Conservation (phyloP, 306 rosid genomes). For the Lathyrus aphaca region DNA sequence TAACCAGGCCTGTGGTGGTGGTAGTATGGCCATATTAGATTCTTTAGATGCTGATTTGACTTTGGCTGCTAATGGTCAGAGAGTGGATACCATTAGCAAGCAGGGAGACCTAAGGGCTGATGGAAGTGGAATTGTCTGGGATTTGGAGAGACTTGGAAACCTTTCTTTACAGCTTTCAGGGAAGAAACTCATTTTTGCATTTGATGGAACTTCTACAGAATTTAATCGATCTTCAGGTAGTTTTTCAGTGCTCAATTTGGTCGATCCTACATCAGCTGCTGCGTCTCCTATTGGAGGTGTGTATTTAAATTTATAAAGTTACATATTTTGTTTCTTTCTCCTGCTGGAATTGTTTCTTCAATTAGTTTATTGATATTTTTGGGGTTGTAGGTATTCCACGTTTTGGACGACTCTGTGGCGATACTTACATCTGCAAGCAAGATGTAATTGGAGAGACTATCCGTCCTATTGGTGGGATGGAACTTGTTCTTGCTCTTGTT, state of each 20-base stretch:
- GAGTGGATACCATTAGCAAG: slow-evolving; percentile 69
- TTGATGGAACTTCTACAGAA: slow-evolving; percentile 92
- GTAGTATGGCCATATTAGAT: slow-evolving; percentile 97
- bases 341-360: slow-evolving; percentile 22
- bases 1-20: slow-evolving; percentile 98
- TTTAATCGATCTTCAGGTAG: slow-evolving; percentile 73
- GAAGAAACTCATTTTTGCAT: slow-evolving; percentile 94
- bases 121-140: slow-evolving; percentile 99
- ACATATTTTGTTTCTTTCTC: slow-evolving; percentile 29
- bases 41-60: slow-evolving; percentile 80
- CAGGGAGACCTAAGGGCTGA: slow-evolving; percentile 78
- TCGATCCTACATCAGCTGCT: slow-evolving; percentile 98
- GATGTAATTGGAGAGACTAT: slow-evolving; percentile 87
- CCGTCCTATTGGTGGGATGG: slow-evolving; percentile 89
- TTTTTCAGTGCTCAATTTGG: slow-evolving; percentile 90
- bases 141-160: slow-evolving; percentile 92
- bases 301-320: slow-evolving; percentile 46
- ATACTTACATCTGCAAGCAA: slow-evolving; percentile 78
- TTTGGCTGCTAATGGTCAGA: slow-evolving; percentile 71
- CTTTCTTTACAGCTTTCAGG: slow-evolving; percentile 93
- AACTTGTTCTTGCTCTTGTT: slow-evolving; percentile 84
- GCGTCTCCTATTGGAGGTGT: slow-evolving; percentile 99
- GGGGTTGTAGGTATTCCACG: slow-evolving; percentile 90
- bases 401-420: slow-evolving; percentile 96
- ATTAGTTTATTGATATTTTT: slow-evolving; percentile 34